Base-by-base conservation (phyloP, 345 rosid genomes). In the Gossypium anomalum region DNA sequence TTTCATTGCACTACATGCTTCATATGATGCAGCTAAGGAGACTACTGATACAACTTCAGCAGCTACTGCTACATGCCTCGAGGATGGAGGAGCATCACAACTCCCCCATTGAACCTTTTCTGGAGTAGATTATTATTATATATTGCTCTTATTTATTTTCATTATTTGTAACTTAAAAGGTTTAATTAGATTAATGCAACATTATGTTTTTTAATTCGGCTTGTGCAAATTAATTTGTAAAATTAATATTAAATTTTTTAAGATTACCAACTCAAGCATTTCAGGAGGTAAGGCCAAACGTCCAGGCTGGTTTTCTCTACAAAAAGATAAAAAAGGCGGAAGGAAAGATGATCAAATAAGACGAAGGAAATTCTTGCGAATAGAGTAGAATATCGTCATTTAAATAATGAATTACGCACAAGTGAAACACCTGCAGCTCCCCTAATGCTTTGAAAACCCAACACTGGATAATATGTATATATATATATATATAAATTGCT, bases 1-100 rank as follows among this genome's bases (percentile, higher is more conserved):
- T 16, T 71, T 87, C 0, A 41, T 85, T 0, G 87, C 81, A 3
- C 66, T 87, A 56, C 90, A 87, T 73, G 87, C 88, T 1, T 77
- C 82, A 0, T 85, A 83, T 72, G 89, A 87, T 47, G 76, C 85
- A 7, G 82, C 89, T 3, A 77, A 77, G 66, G 84, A 77, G 61
- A 41, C 7, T 9, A 14, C 7, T 15, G 68, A 67, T 45, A 22
- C 11, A 12, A 20, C 38, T 45, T 22, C 12, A 13, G 11, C 17
- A 5, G 62, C 48, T 7, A 9, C 45, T 8, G 14, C 19, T 3
- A 16, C 59, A 9, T 47, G 12, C 20, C n/a, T 64, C 0, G 68
- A 38, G 68, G 49, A 6, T 9, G 67, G 67, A 63, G 22, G 45
- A 63, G 47, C 47, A 63, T 17, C 7, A 8, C 14, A 63, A 63